Evolutionary conservation across 2,329 filamentous ascomycete genomes (phyloP).

Genomic region (Aspergillus brasiliensis): DNA sequence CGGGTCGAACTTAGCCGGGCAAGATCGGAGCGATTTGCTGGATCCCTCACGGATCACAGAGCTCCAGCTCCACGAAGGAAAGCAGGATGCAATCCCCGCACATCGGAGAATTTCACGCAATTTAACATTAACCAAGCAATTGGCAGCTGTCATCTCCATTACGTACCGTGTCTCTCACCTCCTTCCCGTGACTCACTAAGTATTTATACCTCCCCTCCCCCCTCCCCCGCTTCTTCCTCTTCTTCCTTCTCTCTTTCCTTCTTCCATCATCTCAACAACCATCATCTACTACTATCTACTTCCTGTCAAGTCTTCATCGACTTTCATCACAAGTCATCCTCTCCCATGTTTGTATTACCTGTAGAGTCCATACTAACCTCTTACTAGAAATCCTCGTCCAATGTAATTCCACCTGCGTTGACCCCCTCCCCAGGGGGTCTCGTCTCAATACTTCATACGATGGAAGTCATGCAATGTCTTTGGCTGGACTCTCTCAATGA

Average conservation of each 20-base stretch:
- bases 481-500: conserved; percentile 44
- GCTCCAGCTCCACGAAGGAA: background rate
- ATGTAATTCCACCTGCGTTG: conserved; percentile 27
- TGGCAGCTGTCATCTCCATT: background rate
- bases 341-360: conserved; percentile 6
- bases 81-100: too few relatives aligned
- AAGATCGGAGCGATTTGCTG: conserved; percentile 6
- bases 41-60: background rate
- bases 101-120: too few relatives aligned
- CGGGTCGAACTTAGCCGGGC: conserved; percentile 9
- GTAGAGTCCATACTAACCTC: conserved; percentile 14
- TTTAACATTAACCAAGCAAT: too few relatives aligned
- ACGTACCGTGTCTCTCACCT: background rate
- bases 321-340: conserved; percentile 24
- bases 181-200: conserved; percentile 19
- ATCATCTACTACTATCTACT: conserved; percentile 3
- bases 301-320: conserved; percentile 5
- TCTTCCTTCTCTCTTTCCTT: conserved; percentile 2
- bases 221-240: conserved; percentile 18
- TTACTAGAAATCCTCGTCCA: conserved; percentile 16
- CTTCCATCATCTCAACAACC: conserved; percentile 1
- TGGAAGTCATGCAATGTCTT: conserved; percentile 45
- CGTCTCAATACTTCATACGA: conserved; percentile 8
- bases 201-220: conserved; percentile 42
- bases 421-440: conserved; percentile 5